Evolutionary conservation across 106 monocot genomes (phyloP), one percentile per base, ranked within the genome.

Genomic region (Allium fistulosum): DNA sequence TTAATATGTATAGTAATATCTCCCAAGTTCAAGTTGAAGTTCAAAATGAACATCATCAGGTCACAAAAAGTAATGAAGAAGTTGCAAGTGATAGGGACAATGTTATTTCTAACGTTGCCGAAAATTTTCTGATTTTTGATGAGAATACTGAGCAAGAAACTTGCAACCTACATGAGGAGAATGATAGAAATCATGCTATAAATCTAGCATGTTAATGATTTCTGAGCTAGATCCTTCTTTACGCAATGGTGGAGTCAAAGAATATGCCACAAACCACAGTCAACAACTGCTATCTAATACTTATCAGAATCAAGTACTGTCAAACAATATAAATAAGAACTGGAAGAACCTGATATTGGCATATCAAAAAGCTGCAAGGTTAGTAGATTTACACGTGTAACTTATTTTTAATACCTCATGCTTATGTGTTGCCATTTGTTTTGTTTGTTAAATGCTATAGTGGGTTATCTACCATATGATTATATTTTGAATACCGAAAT

Each of bases 81-180:
- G 53, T 2, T 27, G 74, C 69, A 67, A 71, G 72, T 66, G 83
- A 77, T 46, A 84, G 84, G 91, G 79, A 79, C 17, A 77, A 81
- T 53, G 72, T 87, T 53, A 80, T 80, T 37, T 73, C 76, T 62
- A 74, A 77, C 71, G 79, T 77, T 72, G 62, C 69, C n/a, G 80
- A 82, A 9, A 80, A 83, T 58, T 58, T 87, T 11, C 37, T 92
- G 53, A 72, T 78, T 51, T 84, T 80, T 61, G 82, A 85, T 57
- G 17, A 67, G 17, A 52, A 58, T 13, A 69, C 51, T 65, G 78
- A 68, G 10, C 59, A 58, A 64, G 80, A 79, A 17, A 48, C 58
- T 59, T 15, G 68, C 26, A 68, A 57, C 16, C 68, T 10, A 8
- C 68, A 17, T 16, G 17, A 52, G 52, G 62, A 73, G 58, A 76